Conservation (phyloP, 1,284 basidiomycete species). For the Phellinidium pouzarii region DNA sequence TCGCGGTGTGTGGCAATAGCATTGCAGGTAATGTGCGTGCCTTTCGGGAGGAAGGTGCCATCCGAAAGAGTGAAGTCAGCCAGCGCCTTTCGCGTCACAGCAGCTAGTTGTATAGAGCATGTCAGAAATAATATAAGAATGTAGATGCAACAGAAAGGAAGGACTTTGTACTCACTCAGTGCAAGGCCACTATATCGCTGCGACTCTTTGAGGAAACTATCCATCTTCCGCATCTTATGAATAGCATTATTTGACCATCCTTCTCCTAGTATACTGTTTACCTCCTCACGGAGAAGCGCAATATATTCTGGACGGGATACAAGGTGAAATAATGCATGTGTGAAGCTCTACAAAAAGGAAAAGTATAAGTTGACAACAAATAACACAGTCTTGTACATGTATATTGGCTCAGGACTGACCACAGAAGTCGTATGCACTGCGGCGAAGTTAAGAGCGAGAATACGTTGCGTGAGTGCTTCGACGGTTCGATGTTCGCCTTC, state of each 20-base stretch:
- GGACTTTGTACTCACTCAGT: slow-evolving; percentile 17
- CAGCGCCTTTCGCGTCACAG: slow-evolving; percentile 29
- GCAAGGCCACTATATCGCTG: slow-evolving; percentile 31
- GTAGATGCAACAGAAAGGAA: background rate
- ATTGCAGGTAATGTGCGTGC: slow-evolving; percentile 27
- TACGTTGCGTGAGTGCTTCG: slow-evolving; percentile 26
- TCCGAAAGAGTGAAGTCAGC: slow-evolving; percentile 36
- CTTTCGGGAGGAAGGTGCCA: slow-evolving; percentile 34
- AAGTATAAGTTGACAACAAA: no score
- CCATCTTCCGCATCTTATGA: slow-evolving; percentile 38
- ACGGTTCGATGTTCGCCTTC: slow-evolving; percentile 27
- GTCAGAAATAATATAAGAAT: background rate
- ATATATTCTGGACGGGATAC: slow-evolving; percentile 37
- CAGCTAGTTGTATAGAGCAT: slow-evolving; percentile 28
- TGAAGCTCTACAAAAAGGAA: slow-evolving; percentile 28
- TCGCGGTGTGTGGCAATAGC: slow-evolving; percentile 25
- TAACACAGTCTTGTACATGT: no score
- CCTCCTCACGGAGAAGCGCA: slow-evolving; percentile 38
- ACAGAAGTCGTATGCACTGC: slow-evolving; percentile 34
- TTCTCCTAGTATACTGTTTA: slow-evolving; percentile 30
- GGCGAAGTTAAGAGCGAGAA: slow-evolving; percentile 33
- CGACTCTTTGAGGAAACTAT: slow-evolving; percentile 45
- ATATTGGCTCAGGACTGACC: slow-evolving; percentile 23
- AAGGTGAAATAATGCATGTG: slow-evolving; percentile 35
- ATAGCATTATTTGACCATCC: slow-evolving; percentile 41